A percentile compares a stretch with the other conserved stretches of the same genome.
These are phyloP conservation scores for Truncatella angustata DNA, from an alignment of 2,329 filamentous ascomycete genomes.

Conservation along the genomic window DNA sequence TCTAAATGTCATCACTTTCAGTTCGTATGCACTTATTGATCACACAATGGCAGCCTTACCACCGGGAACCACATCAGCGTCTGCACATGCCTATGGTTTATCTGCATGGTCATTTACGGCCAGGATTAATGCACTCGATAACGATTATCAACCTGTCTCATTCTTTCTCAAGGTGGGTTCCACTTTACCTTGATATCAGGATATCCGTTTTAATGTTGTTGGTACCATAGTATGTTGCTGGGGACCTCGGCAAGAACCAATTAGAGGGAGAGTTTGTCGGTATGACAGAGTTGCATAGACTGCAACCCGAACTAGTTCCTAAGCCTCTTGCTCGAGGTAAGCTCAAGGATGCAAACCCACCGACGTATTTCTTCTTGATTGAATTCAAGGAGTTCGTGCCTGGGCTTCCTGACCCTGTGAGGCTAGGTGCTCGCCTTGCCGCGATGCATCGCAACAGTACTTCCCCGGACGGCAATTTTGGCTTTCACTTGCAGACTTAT, in stretches of 20 bases:
- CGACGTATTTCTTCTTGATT: constrained; percentile 16
- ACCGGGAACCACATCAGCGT: background rate
- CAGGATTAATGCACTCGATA: constrained; percentile 11
- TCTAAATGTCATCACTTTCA: background rate
- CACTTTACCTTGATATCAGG: no score
- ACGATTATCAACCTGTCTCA: background rate
- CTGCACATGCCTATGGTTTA: constrained; percentile 4
- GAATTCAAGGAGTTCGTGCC: constrained; percentile 13
- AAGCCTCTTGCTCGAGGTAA: constrained; percentile 13
- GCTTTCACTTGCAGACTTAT: constrained; percentile 17
- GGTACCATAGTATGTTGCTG: constrained; percentile 12
- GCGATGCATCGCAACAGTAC: constrained; percentile 18
- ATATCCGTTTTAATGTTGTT: background rate
- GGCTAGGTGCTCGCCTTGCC: constrained; percentile 17
- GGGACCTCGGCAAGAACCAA: constrained; percentile 12
- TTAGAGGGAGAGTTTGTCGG: constrained; percentile 14
- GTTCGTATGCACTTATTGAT: background rate
- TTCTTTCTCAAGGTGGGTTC: constrained; percentile 1
- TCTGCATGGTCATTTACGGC: constrained; percentile 14
- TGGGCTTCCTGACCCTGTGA: constrained; percentile 15
- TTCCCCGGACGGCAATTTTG: constrained; percentile 21
- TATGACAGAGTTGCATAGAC: constrained; percentile 12
- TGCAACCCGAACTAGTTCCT: constrained; percentile 12
- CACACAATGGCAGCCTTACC: constrained; percentile 5
- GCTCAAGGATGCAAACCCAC: background rate